Conservation (phyloP, 2,329 filamentous ascomycete genomes). For the Beauveria australis region DNA sequence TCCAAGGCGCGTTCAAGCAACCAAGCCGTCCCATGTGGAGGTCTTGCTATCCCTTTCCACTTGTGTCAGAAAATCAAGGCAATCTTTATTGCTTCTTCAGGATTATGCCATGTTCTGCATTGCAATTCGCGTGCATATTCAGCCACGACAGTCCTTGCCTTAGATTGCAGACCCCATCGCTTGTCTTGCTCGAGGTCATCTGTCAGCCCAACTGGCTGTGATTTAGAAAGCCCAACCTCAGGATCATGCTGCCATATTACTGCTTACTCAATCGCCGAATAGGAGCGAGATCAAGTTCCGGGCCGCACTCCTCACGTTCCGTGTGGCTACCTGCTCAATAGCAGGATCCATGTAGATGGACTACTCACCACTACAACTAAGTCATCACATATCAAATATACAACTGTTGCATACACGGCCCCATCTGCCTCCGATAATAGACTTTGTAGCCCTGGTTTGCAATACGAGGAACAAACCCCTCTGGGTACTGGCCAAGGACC, state of each 20-base stretch:
- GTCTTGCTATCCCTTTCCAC: not conserved
- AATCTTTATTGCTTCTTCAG: not conserved
- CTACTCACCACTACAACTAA: not conserved
- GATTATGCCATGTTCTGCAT: not conserved
- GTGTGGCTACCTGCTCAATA: not conserved
- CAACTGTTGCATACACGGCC: not conserved
- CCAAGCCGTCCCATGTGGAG: not conserved
- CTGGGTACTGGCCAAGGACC: not conserved
- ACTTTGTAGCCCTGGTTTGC: not conserved
- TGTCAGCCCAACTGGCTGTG: not conserved
- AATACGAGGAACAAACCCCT: not conserved
- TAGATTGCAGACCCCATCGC: conserved; percentile 3
- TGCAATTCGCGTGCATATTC: not conserved
- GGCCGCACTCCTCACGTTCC: not conserved
- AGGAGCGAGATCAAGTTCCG: not conserved
- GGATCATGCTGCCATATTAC: not conserved
- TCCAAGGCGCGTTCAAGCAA: not conserved
- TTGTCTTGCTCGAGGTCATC: not conserved
- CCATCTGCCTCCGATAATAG: not conserved
- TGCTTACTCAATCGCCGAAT: not conserved
- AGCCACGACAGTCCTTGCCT: not conserved
- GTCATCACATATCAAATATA: not conserved
- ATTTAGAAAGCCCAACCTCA: not conserved
- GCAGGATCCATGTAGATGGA: not conserved
- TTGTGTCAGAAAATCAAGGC: not conserved